These are phyloP conservation scores for Saraca asoca DNA, from an alignment of 331 rosid genomes.

Conservation along the genomic window DNA sequence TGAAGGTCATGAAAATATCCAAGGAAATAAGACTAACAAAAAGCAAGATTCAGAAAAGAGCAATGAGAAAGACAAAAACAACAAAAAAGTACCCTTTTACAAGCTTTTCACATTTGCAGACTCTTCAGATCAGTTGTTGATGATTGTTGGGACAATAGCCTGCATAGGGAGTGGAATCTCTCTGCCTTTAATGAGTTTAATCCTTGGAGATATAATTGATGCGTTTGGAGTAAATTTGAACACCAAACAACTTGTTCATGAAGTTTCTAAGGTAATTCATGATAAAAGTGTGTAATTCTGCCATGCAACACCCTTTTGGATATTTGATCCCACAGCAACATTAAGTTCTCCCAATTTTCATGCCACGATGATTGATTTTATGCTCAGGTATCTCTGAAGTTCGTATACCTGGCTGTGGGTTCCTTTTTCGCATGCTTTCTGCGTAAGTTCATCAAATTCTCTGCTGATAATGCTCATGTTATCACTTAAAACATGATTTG, in stretches of 20 bases:
- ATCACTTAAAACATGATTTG: neutral
- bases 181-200: conserved; percentile 58
- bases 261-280: conserved; percentile 62
- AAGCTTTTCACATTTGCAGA: conserved; percentile 92
- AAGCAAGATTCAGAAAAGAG: conserved; percentile 35
- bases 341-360: conserved; percentile 11
- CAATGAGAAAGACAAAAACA: conserved; percentile 42
- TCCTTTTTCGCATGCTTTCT: conserved; percentile 53
- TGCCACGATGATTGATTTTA: conserved; percentile 11
- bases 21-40: conserved; percentile 9
- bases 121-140: conserved; percentile 54
- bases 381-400: conserved; percentile 58
- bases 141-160: conserved; percentile 62
- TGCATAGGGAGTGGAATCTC: conserved; percentile 59
- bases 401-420: conserved; percentile 55
- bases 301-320: neutral
- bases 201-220: conserved; percentile 60
- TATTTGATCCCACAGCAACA: neutral
- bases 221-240: conserved; percentile 53
- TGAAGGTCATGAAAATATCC: conserved; percentile 27
- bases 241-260: conserved; percentile 43
- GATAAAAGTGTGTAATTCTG: no score
- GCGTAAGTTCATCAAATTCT: conserved; percentile 55
- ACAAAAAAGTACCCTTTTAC: conserved; percentile 58
- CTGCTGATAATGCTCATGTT: conserved; percentile 18